Percentiles rank a stretch among this genome's conserved stretches.
Evolutionary conservation across 805 yeast genomes (phyloP).

Genomic region (Schwanniomyces vanrijiae): DNA sequence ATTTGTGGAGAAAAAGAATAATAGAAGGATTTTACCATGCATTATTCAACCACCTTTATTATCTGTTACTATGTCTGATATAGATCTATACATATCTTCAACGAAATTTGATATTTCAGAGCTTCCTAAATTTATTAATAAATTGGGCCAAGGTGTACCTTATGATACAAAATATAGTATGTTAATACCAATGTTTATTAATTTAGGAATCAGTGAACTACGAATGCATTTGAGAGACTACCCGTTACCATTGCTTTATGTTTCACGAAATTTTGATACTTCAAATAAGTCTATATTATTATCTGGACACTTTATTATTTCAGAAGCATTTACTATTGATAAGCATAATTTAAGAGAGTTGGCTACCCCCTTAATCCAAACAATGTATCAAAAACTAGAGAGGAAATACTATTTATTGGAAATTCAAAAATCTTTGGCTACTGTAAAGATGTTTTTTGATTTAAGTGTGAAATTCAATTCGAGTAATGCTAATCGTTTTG

Average conservation of each 20-base stretch:
- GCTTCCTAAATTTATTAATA: conserved; percentile 61
- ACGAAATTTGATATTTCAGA: conserved; percentile 31
- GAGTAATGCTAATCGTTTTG: conserved; percentile 57
- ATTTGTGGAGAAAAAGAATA: conserved; percentile 14
- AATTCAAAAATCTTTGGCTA: conserved; percentile 73
- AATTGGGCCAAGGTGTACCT: conserved; percentile 84
- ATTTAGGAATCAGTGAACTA: conserved; percentile 58
- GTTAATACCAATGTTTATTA: conserved; percentile 61
- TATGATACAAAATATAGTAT: conserved; percentile 64
- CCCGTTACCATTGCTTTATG: conserved; percentile 77
- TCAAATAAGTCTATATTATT: conserved; percentile 27
- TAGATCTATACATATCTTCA: conserved; percentile 22
- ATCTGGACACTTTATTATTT: conserved; percentile 65
- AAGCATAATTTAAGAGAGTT: conserved; percentile 57
- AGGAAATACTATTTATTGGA: conserved; percentile 50
- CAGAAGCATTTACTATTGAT: conserved; percentile 59
- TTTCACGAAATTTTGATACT: conserved; percentile 50
- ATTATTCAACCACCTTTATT: conserved; percentile 36
- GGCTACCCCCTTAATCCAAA: conserved; percentile 46
- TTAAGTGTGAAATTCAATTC: conserved; percentile 57
- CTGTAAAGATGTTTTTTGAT: conserved; percentile 70
- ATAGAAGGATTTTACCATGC: conserved; percentile 29
- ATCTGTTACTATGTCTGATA: conserved; percentile 25
- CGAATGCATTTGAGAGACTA: conserved; percentile 78
- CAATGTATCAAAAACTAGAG: not conserved